A percentile compares a stretch with the other conserved stretches of the same genome.
Conservation (phyloP, 1,284 basidiomycete species). For the Anthracocystis setariae region DNA sequence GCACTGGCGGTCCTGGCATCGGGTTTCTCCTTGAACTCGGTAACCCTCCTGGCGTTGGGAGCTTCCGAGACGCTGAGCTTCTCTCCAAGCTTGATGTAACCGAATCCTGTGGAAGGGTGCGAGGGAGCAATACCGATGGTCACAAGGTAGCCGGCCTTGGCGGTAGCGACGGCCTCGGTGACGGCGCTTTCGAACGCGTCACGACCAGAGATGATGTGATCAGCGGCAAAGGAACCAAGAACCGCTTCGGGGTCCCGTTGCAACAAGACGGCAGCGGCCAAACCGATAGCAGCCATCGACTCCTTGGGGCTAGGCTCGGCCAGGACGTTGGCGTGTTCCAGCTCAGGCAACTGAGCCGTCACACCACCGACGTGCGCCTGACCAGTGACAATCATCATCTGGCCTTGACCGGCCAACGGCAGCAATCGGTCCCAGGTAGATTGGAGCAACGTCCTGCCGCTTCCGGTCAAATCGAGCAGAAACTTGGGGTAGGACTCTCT, state of each 20-base stretch:
- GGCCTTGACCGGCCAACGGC: constrained; percentile 54
- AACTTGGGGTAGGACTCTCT: constrained; percentile 65
- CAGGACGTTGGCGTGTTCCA: constrained; percentile 55
- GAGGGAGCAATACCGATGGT: constrained; percentile 68
- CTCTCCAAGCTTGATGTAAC: constrained; percentile 67
- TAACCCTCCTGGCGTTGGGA: constrained; percentile 64
- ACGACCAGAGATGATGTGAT: constrained; percentile 66
- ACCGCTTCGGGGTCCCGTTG: constrained; percentile 65
- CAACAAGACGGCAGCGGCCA: constrained; percentile 64
- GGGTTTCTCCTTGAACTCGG: constrained; percentile 68
- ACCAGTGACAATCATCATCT: constrained; percentile 65
- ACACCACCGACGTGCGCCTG: constrained; percentile 59
- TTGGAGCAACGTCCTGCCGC: constrained; percentile 61
- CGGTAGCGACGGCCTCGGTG: constrained; percentile 64
- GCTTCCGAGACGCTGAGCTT: constrained; percentile 51
- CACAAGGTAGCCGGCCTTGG: constrained; percentile 64
- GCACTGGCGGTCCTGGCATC: constrained; percentile 65
- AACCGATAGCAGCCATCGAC: constrained; percentile 65
- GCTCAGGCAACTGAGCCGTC: constrained; percentile 55
- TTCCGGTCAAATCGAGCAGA: constrained; percentile 63
- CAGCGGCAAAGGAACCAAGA: constrained; percentile 66
- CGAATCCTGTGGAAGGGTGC: constrained; percentile 66
- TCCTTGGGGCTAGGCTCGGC: constrained; percentile 66
- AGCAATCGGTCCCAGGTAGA: constrained; percentile 64
- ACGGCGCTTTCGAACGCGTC: constrained; percentile 67